Conservation (phyloP, 257 asterid genomes). For the Cynanchum wilfordii region DNA sequence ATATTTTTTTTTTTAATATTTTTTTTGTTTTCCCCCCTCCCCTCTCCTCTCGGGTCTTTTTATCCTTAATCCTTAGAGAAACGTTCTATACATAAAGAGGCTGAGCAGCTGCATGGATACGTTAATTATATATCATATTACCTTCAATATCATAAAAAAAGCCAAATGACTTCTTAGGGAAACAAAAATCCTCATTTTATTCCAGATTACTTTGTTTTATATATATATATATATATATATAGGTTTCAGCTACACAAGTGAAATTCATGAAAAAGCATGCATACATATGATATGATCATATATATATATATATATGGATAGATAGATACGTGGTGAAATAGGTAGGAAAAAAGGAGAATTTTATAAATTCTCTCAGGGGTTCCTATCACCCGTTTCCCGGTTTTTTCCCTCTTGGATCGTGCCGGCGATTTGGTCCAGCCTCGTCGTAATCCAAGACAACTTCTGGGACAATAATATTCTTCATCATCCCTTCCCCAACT, state of each 20-base stretch:
- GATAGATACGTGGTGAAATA: background rate
- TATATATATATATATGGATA: too few species aligned
- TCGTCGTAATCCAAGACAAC: slow-evolving; percentile 54
- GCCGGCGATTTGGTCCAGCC: slow-evolving; percentile 65
- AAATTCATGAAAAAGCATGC: too few species aligned
- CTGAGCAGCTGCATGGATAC: background rate
- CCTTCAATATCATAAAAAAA: background rate
- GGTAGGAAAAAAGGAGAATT: background rate
- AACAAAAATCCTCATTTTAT: background rate
- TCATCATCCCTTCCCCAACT: slow-evolving; percentile 1
- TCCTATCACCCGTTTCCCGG: slow-evolving; percentile 34
- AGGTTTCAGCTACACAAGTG: too few species aligned
- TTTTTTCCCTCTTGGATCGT: slow-evolving; percentile 67
- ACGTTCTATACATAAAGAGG: too few species aligned
- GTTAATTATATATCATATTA: too few species aligned
- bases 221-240: too few species aligned
- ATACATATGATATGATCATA: too few species aligned
- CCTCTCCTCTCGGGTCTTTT: too few species aligned
- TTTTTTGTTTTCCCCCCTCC: too few species aligned
- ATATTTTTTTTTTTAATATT: too few species aligned
- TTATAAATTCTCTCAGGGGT: slow-evolving; percentile 21
- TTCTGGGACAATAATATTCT: slow-evolving; percentile 20
- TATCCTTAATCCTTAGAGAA: too few species aligned
- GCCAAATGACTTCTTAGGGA: background rate
- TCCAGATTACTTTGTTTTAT: background rate